Evolutionary conservation across 2,329 filamentous ascomycete genomes (phyloP), one percentile per base, ranked within the genome.

Genomic region (Nannizziopsis arthrosporioides): DNA sequence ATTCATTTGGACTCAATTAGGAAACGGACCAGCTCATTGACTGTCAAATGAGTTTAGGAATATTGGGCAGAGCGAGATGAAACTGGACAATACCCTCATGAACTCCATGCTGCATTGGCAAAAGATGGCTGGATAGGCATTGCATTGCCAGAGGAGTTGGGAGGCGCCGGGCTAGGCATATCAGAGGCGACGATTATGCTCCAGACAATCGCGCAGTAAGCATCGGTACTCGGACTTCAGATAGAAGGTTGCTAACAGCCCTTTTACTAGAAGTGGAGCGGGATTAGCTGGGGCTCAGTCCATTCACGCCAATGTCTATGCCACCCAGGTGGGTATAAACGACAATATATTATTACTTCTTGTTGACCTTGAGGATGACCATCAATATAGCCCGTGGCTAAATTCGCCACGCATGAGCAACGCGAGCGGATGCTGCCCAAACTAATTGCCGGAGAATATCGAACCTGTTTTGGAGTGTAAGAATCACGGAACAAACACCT

Each of bases 181-280:
- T 82, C 82, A 0, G 85, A 92, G 61, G 85, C 85, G 0, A 85
- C 82, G 0, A 84, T 90, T 76, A 90, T 92, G 84, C 76, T 92
- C 72, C 85, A 93, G 58, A 85, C 84, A 1, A 85, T 89, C 49
- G 71, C 82, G 0, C 82, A 88, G 66, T 81, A 56, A 11, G 60
- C 44, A 30, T n/a, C 12, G 18, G 12, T 36, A 14, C 17, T 11
- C 8, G 2, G 12, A 12, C 4, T 34, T 3, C 31, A 32, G 17
- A 9, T 9, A 5, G 14, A 14, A 1, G 41, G 22, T 8, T 18
- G 34, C 50, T 47, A 43, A 45, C 32, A n/a, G 7, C 14, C 32
- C 11, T 44, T 27, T 12, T 18, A 7, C 14, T 37, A 69, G 69
- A 50, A 73, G 78, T 1, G 85, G 86, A 0, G 86, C 85, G 3